These are phyloP conservation scores for Neophaeococcomyces aloes DNA, from an alignment of 2,329 filamentous ascomycete genomes.

Conservation along the genomic window DNA sequence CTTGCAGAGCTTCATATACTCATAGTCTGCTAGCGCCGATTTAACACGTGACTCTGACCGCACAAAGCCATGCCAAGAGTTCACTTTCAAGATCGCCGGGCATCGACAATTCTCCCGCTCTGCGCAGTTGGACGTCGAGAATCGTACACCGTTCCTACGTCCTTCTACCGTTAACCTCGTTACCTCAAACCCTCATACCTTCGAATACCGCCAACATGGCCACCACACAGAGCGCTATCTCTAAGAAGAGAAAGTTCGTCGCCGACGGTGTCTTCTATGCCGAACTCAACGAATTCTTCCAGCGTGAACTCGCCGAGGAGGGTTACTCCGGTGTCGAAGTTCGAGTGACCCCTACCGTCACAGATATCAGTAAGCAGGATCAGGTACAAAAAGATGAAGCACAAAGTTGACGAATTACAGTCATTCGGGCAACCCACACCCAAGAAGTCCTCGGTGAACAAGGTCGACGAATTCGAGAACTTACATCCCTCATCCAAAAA, in stretches of 20 bases:
- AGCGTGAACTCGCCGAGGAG: slow-evolving; percentile 99
- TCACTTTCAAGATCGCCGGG: too few relatives aligned
- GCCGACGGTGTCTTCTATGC: slow-evolving; percentile 99
- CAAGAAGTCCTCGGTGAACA: slow-evolving; percentile 99
- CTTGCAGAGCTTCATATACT: too few relatives aligned
- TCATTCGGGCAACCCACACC: slow-evolving; percentile 99
- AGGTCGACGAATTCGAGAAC: slow-evolving; percentile 98
- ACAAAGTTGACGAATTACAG: slow-evolving; percentile 24
- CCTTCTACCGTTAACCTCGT: too few relatives aligned
- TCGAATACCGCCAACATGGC: slow-evolving; percentile 29
- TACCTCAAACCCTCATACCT: too few relatives aligned
- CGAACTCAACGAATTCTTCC: slow-evolving; percentile 99
- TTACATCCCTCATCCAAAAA: slow-evolving; percentile 99
- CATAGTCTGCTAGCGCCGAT: too few relatives aligned
- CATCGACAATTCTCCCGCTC: too few relatives aligned
- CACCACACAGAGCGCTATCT: slow-evolving; percentile 42
- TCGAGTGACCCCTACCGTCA: slow-evolving; percentile 98
- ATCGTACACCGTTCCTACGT: neutral
- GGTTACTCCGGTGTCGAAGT: slow-evolving; percentile 99
- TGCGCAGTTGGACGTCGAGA: too few relatives aligned
- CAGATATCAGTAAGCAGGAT: slow-evolving; percentile 70
- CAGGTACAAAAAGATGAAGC: neutral
- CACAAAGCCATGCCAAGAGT: too few relatives aligned
- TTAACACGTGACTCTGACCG: too few relatives aligned
- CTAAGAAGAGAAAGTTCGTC: slow-evolving; percentile 61